A percentile compares a stretch with the other conserved stretches of the same genome.
phyloP scores from a whole-genome alignment of 768 basidiomycete species.

The Tremella fuciformis region DNA sequence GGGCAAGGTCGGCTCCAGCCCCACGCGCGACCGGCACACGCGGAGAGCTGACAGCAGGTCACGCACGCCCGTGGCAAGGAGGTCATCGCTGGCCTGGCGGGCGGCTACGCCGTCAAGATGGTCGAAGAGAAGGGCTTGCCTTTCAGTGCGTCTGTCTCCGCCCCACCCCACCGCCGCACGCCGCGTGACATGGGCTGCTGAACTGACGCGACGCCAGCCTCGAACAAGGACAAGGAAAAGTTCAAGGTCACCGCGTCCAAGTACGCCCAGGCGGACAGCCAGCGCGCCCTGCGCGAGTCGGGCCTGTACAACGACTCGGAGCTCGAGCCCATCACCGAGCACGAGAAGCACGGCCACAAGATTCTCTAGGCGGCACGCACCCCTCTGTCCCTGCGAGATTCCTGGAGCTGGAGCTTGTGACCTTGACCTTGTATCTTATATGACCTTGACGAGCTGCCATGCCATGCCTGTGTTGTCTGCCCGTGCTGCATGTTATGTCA shows the following conservation, averaged over 20 bases:
- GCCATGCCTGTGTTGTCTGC: no score
- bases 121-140: conserved; percentile 42
- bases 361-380: conserved; percentile 8
- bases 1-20: no score
- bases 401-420: no score
- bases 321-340: conserved; percentile 33
- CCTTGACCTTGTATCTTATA: no score
- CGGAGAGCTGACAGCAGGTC: neutral
- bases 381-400: no score
- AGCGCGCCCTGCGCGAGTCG: conserved; percentile 38
- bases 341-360: conserved; percentile 35
- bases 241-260: conserved; percentile 34
- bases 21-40: no score
- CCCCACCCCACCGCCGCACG: neutral
- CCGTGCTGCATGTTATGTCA: no score
- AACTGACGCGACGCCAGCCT: neutral
- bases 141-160: conserved; percentile 32
- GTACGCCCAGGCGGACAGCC: conserved; percentile 30
- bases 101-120: conserved; percentile 31
- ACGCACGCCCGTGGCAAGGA: conserved; percentile 18
- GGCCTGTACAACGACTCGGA: conserved; percentile 31
- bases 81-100: conserved; percentile 35
- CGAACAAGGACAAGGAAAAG: conserved; percentile 24
- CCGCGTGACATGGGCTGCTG: no score
- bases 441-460: no score